These are phyloP conservation scores for Scheffersomyces spartinae DNA, from an alignment of 805 yeast species.

Conservation along the genomic window DNA sequence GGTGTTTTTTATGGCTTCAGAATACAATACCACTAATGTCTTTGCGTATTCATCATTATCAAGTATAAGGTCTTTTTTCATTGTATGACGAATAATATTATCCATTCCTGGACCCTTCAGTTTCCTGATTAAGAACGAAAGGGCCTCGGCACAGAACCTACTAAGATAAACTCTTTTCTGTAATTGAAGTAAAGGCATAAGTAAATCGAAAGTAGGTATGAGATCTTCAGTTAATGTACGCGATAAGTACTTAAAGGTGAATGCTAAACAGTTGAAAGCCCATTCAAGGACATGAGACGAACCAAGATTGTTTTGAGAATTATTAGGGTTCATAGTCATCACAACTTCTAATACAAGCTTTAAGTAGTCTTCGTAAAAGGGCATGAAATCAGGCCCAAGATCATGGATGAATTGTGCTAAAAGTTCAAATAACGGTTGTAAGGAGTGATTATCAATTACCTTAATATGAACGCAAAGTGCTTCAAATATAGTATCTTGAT, in stretches of 20 bases:
- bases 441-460: slow-evolving; percentile 53
- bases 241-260: slow-evolving; percentile 78
- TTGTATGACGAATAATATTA: slow-evolving; percentile 32
- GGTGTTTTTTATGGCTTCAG: slow-evolving; percentile 68
- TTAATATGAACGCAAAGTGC: slow-evolving; percentile 35
- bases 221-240: slow-evolving; percentile 51
- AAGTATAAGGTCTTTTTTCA: slow-evolving; percentile 21
- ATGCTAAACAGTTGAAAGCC: slow-evolving; percentile 77
- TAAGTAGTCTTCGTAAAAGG: slow-evolving; percentile 48
- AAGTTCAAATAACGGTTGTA: slow-evolving; percentile 70
- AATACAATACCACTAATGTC: slow-evolving; percentile 48
- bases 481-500: slow-evolving; percentile 48
- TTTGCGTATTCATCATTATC: slow-evolving; percentile 39
- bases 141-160: slow-evolving; percentile 82
- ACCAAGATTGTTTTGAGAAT: slow-evolving; percentile 41
- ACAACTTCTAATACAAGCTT: slow-evolving; percentile 38
- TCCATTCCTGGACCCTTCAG: slow-evolving; percentile 37
- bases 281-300: slow-evolving; percentile 63
- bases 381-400: slow-evolving; percentile 81
- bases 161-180: slow-evolving; percentile 51
- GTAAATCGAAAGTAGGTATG: slow-evolving; percentile 52
- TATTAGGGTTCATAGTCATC: slow-evolving; percentile 22
- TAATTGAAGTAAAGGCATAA: slow-evolving; percentile 54
- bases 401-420: slow-evolving; percentile 84
- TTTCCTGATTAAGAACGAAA: slow-evolving; percentile 74